Conservation (phyloP, 805 yeast genomes). For the Spathaspora hagerdaliae region DNA sequence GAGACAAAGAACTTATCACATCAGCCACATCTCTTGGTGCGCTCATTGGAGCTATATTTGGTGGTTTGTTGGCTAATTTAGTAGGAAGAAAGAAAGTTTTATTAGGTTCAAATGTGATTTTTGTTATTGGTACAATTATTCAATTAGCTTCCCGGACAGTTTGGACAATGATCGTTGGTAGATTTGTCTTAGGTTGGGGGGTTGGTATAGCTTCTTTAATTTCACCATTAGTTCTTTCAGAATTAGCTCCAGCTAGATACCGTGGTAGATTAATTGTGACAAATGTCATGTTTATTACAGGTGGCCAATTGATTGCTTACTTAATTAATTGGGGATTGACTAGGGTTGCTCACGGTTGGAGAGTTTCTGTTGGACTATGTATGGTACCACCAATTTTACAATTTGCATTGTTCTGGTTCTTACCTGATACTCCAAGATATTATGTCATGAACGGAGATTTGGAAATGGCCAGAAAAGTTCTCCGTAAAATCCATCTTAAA, state of each 20-base stretch:
- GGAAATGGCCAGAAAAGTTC: slow-evolving; percentile 64
- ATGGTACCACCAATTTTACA: slow-evolving; percentile 83
- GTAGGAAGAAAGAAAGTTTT: slow-evolving; percentile 84
- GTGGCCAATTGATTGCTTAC: slow-evolving; percentile 93
- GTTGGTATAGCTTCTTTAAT: slow-evolving; percentile 93
- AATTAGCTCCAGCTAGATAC: slow-evolving; percentile 86
- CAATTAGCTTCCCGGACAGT: slow-evolving; percentile 79
- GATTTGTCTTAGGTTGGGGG: slow-evolving; percentile 93
- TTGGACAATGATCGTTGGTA: slow-evolving; percentile 90
- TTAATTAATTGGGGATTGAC: slow-evolving; percentile 87
- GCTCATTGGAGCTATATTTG: slow-evolving; percentile 67
- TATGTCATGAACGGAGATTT: slow-evolving; percentile 67
- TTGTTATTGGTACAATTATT: slow-evolving; percentile 77
- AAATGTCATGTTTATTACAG: slow-evolving; percentile 86
- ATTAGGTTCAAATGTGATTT: slow-evolving; percentile 76
- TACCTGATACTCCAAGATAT: slow-evolving; percentile 95
- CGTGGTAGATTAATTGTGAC: slow-evolving; percentile 89
- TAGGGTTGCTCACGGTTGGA: slow-evolving; percentile 80
- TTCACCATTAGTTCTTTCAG: slow-evolving; percentile 91
- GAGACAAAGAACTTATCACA: slow-evolving; percentile 86
- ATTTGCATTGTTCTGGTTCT: slow-evolving; percentile 68
- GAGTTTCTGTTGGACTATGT: slow-evolving; percentile 85
- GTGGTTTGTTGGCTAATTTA: slow-evolving; percentile 79
- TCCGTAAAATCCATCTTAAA: slow-evolving; percentile 57
- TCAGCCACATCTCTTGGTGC: slow-evolving; percentile 96